phyloP scores from a whole-genome alignment of 179 eudicot genomes.

The Actinidia arguta region DNA sequence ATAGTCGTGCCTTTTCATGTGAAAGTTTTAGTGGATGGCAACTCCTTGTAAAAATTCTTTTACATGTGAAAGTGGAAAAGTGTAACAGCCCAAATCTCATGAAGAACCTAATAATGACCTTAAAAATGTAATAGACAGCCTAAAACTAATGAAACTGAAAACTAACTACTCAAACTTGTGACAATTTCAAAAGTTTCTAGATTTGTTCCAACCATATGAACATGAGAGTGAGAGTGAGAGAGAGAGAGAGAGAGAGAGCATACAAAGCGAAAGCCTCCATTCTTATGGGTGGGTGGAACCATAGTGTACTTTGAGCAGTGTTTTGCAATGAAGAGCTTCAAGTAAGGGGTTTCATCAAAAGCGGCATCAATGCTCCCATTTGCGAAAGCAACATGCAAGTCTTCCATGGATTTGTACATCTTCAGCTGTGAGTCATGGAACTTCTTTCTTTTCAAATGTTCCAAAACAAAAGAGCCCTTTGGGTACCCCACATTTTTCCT shows the following conservation, averaged over 20 bases:
- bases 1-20: no score
- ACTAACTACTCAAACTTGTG: no score
- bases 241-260: no score
- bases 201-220: no score
- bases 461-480: slow-evolving; percentile 42
- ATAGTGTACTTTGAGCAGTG: slow-evolving; percentile 53
- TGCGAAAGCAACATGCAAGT: slow-evolving; percentile 38
- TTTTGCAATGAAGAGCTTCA: slow-evolving; percentile 40
- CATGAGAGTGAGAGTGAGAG: no score
- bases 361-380: slow-evolving; percentile 55
- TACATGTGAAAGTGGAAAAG: no score
- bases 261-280: background rate
- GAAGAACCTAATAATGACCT: no score
- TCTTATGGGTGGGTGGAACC: slow-evolving; percentile 39
- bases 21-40: no score
- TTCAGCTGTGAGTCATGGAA: slow-evolving; percentile 33
- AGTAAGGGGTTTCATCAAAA: slow-evolving; percentile 62
- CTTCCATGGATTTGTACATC: slow-evolving; percentile 29
- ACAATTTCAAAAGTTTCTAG: no score
- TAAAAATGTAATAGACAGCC: no score
- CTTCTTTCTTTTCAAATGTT: slow-evolving; percentile 30
- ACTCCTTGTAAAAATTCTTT: no score
- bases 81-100: slow-evolving; percentile 66
- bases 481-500: slow-evolving; percentile 45
- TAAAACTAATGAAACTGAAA: no score